Evolutionary conservation across 768 basidiomycete species (phyloP).

Genomic region (Lentinula edodes): DNA sequence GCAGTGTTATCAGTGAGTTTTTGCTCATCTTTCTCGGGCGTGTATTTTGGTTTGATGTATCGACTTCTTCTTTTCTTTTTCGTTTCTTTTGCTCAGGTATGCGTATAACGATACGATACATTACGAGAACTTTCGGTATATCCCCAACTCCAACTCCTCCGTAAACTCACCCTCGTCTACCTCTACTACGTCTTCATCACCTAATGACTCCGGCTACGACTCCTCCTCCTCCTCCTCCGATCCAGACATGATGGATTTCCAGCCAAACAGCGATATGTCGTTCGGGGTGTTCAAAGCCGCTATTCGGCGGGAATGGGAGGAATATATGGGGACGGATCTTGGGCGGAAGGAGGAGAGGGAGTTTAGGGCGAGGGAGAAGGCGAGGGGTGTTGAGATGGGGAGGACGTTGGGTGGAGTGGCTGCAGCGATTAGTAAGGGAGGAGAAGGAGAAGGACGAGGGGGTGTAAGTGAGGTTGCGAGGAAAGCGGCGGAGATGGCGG

Average conservation of each 20-base stretch:
- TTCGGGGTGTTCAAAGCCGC: not conserved
- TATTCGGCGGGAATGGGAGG: constrained; percentile 1
- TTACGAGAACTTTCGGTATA: not conserved
- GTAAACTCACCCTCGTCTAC: not conserved
- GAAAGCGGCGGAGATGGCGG: not conserved
- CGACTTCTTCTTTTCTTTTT: too few species aligned
- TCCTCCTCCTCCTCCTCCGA: not conserved
- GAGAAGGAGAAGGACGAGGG: not conserved
- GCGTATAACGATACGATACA: not conserved
- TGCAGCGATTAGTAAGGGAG: not conserved
- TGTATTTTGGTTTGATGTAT: too few species aligned
- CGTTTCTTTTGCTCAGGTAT: not conserved
- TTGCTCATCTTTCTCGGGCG: too few species aligned
- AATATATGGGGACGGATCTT: not conserved
- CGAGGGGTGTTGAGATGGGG: not conserved
- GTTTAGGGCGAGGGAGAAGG: not conserved
- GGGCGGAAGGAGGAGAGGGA: not conserved
- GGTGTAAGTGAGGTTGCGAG: not conserved
- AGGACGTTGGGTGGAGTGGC: too few species aligned
- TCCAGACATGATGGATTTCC: not conserved
- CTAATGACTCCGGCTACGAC: not conserved
- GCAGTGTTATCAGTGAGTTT: not conserved
- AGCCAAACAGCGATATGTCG: not conserved
- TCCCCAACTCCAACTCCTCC: not conserved
- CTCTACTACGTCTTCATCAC: not conserved